A percentile compares a stretch with the other conserved stretches of the same genome.
Conservation (phyloP, 352 stramenopile genomes). For the Phytopythium litorale region DNA sequence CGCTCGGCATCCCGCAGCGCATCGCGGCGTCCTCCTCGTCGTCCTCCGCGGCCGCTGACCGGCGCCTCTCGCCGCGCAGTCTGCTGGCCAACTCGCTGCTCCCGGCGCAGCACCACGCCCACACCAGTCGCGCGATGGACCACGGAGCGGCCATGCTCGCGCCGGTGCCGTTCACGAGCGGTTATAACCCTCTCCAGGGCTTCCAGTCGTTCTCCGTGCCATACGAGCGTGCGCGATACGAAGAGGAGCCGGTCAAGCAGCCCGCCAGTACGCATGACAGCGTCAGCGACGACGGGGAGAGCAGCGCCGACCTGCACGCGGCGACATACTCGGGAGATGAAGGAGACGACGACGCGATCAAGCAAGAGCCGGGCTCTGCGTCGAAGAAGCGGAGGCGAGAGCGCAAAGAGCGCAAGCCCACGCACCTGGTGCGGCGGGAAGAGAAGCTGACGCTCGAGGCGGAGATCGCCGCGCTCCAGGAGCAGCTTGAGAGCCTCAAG, state of each 20-base stretch:
- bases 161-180: background rate
- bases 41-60: background rate
- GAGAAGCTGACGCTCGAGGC: slow-evolving; percentile 24
- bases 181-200: slow-evolving; percentile 2
- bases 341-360: slow-evolving; percentile 11
- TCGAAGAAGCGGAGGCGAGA: slow-evolving; percentile 4
- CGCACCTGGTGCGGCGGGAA: slow-evolving; percentile 22
- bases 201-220: background rate
- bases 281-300: slow-evolving; percentile 18
- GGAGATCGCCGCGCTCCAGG: slow-evolving; percentile 18
- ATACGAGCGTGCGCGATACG: slow-evolving; percentile 2
- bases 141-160: slow-evolving; percentile 1
- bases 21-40: background rate
- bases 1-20: slow-evolving; percentile 2
- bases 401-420: slow-evolving; percentile 23
- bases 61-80: slow-evolving; percentile 9
- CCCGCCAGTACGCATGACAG: background rate
- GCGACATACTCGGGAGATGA: background rate
- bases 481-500: slow-evolving; percentile 28
- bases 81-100: slow-evolving; percentile 10
- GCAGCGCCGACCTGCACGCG: slow-evolving; percentile 15
- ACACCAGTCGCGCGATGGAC: background rate
- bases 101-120: slow-evolving; percentile 2
- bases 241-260: slow-evolving; percentile 5
- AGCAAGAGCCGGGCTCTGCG: slow-evolving; percentile 1